phyloP scores from a whole-genome alignment of 192 early-diverging fungal species.

The Funneliformis mosseae region DNA sequence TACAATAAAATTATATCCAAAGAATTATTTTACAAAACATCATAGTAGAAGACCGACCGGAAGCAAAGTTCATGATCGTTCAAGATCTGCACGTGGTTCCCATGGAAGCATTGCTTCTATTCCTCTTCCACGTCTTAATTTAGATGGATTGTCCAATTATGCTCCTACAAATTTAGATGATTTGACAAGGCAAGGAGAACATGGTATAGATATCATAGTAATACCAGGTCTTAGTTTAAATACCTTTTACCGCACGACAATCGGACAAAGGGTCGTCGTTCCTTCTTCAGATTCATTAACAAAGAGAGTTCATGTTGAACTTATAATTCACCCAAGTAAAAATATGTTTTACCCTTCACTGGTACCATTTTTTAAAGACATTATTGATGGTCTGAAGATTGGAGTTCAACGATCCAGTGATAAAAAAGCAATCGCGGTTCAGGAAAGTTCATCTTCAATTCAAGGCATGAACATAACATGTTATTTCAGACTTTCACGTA shows the following conservation, averaged over 20 bases:
- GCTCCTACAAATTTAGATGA: slow-evolving; percentile 8
- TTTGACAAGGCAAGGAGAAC: slow-evolving; percentile 32
- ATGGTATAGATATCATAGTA: slow-evolving; percentile 51
- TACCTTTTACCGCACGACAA: slow-evolving; percentile 48
- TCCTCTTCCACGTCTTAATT: slow-evolving; percentile 9
- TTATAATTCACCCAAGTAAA: slow-evolving; percentile 68
- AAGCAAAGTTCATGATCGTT: slow-evolving; percentile 20
- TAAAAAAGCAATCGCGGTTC: slow-evolving; percentile 39
- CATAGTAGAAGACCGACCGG: slow-evolving; percentile 37
- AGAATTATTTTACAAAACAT: slow-evolving; percentile 45
- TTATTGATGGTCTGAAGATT: slow-evolving; percentile 64
- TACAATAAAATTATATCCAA: slow-evolving; percentile 55
- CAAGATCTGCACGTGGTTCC: slow-evolving; percentile 4
- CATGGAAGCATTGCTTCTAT: neutral
- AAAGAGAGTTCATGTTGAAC: slow-evolving; percentile 58
- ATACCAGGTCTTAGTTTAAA: slow-evolving; percentile 58
- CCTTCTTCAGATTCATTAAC: slow-evolving; percentile 35
- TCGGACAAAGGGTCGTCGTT: slow-evolving; percentile 42
- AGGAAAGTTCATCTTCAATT: slow-evolving; percentile 40
- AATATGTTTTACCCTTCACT: slow-evolving; percentile 73
- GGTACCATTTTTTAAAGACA: slow-evolving; percentile 70
- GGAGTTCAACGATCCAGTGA: slow-evolving; percentile 48
- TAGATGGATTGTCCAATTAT: neutral
- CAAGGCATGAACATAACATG: slow-evolving; percentile 52
- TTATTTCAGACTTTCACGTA: slow-evolving; percentile 63